Percentiles rank a stretch among this genome's conserved stretches.
phyloP scores from a whole-genome alignment of 225 moss, liverwort and hornwort species.

The Marchantia polymorpha region DNA sequence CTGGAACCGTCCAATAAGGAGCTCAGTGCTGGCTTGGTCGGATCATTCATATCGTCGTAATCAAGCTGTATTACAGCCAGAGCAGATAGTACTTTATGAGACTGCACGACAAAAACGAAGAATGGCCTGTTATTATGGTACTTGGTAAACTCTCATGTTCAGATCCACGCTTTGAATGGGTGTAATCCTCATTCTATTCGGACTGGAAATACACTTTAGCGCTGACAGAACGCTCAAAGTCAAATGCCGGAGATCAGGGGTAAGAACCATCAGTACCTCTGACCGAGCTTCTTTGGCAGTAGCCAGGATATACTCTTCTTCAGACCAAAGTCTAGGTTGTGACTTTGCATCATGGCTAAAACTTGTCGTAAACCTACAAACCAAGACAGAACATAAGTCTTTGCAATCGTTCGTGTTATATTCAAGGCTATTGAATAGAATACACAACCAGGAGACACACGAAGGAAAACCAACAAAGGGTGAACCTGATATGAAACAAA shows the following conservation, averaged over 20 bases:
- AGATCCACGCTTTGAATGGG: neutral
- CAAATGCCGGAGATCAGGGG: too few species aligned
- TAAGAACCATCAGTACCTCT: constrained; percentile 7
- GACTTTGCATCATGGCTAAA: constrained; percentile 88
- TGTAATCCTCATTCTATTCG: too few species aligned
- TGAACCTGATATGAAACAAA: too few species aligned
- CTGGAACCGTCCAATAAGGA: constrained; percentile 51
- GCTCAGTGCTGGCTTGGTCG: constrained; percentile 58
- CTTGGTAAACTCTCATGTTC: neutral
- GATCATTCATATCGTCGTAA: constrained; percentile 37
- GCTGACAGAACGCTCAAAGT: too few species aligned
- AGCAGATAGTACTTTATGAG: constrained; percentile 58
- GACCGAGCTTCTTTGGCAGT: constrained; percentile 79
- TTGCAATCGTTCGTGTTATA: neutral
- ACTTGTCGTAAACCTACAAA: constrained; percentile 55
- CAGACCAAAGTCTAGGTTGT: constrained; percentile 89
- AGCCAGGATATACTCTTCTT: constrained; percentile 78
- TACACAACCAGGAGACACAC: neutral
- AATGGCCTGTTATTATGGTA: neutral
- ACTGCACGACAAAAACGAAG: constrained; percentile 35
- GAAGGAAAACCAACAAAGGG: neutral
- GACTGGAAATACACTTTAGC: too few species aligned
- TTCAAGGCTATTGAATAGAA: neutral
- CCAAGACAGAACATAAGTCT: neutral
- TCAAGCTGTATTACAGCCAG: constrained; percentile 74